Evolutionary conservation across 1,284 basidiomycete genomes (phyloP).

Genomic region (Cutaneotrichosporon sp.): DNA sequence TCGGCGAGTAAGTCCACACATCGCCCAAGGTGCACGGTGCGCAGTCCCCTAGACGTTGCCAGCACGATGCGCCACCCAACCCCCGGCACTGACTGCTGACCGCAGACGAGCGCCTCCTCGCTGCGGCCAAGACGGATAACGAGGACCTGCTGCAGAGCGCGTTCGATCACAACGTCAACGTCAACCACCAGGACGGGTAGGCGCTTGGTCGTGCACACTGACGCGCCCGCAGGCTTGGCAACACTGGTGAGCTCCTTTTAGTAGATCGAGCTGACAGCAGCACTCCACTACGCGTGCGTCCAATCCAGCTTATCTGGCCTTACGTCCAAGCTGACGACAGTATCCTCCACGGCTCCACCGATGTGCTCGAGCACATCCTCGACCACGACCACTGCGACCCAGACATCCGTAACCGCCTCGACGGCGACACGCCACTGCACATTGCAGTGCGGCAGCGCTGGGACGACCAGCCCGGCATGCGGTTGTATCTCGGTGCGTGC

Average conservation of each 20-base stretch:
- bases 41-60: not conserved
- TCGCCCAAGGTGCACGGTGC: not conserved
- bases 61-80: not conserved
- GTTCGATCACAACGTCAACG: constrained; percentile 62
- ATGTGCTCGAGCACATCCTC: constrained; percentile 70
- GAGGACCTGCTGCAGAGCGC: constrained; percentile 66
- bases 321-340: constrained; percentile 22
- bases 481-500: constrained; percentile 52
- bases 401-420: constrained; percentile 71
- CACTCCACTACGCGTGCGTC: constrained; percentile 77
- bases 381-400: constrained; percentile 77
- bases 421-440: constrained; percentile 78
- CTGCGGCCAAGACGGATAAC: constrained; percentile 72
- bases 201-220: constrained; percentile 33
- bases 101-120: constrained; percentile 69
- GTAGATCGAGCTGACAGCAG: constrained; percentile 51
- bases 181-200: constrained; percentile 75
- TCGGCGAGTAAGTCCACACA: constrained; percentile 41
- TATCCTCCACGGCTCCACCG: constrained; percentile 58
- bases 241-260: constrained; percentile 59
- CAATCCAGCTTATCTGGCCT: too few relatives aligned
- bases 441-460: constrained; percentile 66
- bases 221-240: constrained; percentile 61
- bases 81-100: constrained; percentile 19
- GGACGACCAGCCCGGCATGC: constrained; percentile 62